Conservation (phyloP, 345 rosid genomes). For the Diplotaxis tenuifolia region DNA sequence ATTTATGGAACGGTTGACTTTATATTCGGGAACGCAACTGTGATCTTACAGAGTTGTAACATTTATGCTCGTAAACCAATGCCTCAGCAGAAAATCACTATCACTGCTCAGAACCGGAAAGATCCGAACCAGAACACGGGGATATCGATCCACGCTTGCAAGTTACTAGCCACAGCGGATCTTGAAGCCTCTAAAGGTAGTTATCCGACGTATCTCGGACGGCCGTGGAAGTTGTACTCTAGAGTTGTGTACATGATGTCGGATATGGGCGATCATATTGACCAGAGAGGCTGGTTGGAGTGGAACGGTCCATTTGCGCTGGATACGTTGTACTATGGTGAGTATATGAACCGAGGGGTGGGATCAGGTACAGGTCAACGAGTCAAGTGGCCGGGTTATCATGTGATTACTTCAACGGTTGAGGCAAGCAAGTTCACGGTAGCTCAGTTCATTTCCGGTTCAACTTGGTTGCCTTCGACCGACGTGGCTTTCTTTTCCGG, state of each 20-base stretch:
- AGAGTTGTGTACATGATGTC: conserved; percentile 74
- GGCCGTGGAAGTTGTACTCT: conserved; percentile 93
- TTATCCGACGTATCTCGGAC: conserved; percentile 73
- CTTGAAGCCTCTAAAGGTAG: conserved; percentile 51
- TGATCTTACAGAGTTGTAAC: conserved; percentile 80
- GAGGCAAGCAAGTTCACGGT: conserved; percentile 87
- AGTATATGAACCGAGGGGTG: conserved; percentile 81
- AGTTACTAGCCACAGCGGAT: conserved; percentile 54
- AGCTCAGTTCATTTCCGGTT: conserved; percentile 71
- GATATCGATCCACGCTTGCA: conserved; percentile 83
- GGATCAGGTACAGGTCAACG: conserved; percentile 67
- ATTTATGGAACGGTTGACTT: conserved; percentile 93
- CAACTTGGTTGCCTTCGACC: conserved; percentile 90
- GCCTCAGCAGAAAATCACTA: conserved; percentile 72
- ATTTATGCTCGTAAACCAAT: conserved; percentile 82
- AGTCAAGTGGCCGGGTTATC: conserved; percentile 80
- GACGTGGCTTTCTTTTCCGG: conserved; percentile 94
- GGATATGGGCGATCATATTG: conserved; percentile 66
- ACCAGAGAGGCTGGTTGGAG: conserved; percentile 91
- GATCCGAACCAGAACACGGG: conserved; percentile 97
- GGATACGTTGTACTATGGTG: conserved; percentile 84
- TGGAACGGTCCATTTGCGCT: conserved; percentile 81
- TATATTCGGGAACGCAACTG: conserved; percentile 93
- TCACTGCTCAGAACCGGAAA: conserved; percentile 94
- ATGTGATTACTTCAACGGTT: conserved; percentile 53